Base-by-base conservation (phyloP, 331 rosid species). In the Malus hybrid region DNA sequence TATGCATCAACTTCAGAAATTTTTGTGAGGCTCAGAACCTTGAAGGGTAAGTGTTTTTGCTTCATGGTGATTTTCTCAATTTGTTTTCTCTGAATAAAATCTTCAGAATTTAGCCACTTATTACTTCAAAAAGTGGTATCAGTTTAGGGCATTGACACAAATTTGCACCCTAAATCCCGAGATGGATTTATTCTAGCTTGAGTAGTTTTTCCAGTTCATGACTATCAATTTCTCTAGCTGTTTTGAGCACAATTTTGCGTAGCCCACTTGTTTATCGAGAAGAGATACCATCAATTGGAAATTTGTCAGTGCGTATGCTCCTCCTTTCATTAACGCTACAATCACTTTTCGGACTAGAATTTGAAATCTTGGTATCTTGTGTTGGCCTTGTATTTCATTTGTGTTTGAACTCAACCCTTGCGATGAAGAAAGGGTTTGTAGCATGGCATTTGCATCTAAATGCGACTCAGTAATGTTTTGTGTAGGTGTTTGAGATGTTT, bases 401-500 rank as follows among this genome's bases (percentile, higher is more conserved):
- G 18, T 15, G 48, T 10, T 28, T 28, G 28, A 15, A 68, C 72
- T 26, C 52, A 0, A 28, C 63, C 11, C 44, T 9, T 1, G 13
- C 15, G 26, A 50, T 28, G 62, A 70, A 70, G 19, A 52, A 44
- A 26, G 73, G 15, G 75, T 29, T n/a, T 69, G 63, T 10, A 63
- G 64, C 55, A 53, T 57, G 42, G 77, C 22, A 60, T 29, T 79
- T 62, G 67, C 36, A 58, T 14, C 34, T 36, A 22, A 58, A 3
- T 58, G 56, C 48, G 77, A 72, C 72, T 56, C 24, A 60, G 22
- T 55, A 16, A 6, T 74, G 61, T 50, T 29, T 71, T 46, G 20
- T 70, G 79, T 83, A 93, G 98, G 87, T 93, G 96, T 86, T 42
- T 82, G 77, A 74, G 82, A 78, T 91, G 90, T 79, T 78, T 90